A percentile compares a stretch with the other conserved stretches of the same genome.
Conservation (phyloP, 1,284 basidiomycete genomes). For the Marasmius oreades region DNA sequence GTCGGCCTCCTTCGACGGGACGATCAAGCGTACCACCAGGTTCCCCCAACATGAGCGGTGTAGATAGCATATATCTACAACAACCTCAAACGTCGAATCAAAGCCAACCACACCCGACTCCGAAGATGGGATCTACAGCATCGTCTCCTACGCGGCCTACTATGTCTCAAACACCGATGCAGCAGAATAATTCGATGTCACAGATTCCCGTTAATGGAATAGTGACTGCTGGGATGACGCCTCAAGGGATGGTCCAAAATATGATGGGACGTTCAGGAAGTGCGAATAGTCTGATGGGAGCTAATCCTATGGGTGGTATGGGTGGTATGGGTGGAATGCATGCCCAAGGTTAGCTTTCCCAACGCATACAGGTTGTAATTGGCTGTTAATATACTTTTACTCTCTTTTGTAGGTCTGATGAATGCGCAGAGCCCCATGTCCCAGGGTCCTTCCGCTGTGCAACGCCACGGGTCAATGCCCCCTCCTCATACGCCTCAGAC, state of each 20-base stretch:
- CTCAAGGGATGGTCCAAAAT: neutral
- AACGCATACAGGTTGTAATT: neutral
- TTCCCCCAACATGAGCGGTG: neutral
- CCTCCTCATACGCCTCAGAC: neutral
- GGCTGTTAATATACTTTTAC: too few species aligned
- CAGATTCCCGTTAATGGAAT: constrained; percentile 4
- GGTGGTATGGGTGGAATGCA: neutral
- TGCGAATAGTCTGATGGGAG: neutral
- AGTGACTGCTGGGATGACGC: neutral
- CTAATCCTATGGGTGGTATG: constrained; percentile 1
- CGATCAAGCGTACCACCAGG: neutral
- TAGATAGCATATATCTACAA: neutral
- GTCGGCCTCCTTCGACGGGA: neutral
- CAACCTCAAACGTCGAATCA: neutral
- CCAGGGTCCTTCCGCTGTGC: neutral
- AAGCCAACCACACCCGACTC: neutral
- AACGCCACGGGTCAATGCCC: constrained; percentile 1
- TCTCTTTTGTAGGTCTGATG: neutral
- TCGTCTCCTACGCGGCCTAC: neutral
- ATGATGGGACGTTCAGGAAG: neutral
- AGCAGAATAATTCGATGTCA: neutral
- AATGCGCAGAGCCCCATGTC: neutral
- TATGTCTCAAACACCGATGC: neutral
- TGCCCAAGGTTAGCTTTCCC: neutral
- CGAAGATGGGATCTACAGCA: neutral